Percentiles rank a stretch among this genome's conserved stretches.
phyloP scores from a whole-genome alignment of 1,284 basidiomycete species.

The Fomes fomentarius region DNA sequence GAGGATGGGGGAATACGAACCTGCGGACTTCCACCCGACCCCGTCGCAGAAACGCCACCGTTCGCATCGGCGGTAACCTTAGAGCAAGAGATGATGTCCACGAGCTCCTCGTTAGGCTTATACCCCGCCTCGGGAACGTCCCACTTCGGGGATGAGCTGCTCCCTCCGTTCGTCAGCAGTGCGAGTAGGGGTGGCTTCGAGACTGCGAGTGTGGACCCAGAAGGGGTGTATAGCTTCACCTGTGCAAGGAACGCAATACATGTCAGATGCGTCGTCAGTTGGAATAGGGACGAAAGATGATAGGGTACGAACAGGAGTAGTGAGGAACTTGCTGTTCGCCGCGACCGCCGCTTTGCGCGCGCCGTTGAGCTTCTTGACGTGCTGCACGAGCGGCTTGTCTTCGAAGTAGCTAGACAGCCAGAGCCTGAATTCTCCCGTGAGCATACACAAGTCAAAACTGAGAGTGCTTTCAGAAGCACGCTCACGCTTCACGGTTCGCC shows the following conservation, averaged over 20 bases:
- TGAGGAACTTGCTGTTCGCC: conserved; percentile 51
- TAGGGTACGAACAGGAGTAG: conserved; percentile 45
- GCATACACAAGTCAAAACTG: not conserved
- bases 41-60: conserved; percentile 46
- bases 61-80: conserved; percentile 44
- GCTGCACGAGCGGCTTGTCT: conserved; percentile 52
- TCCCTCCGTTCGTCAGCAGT: conserved; percentile 70
- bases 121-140: conserved; percentile 49
- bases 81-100: conserved; percentile 65
- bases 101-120: conserved; percentile 48
- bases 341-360: conserved; percentile 60
- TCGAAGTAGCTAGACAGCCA: conserved; percentile 58
- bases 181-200: conserved; percentile 70
- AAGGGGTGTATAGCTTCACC: conserved; percentile 46
- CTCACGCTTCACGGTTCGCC: conserved; percentile 65
- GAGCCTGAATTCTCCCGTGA: conserved; percentile 40
- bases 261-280: not conserved
- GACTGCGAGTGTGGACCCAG: conserved; percentile 53
- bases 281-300: not conserved
- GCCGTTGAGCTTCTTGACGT: conserved; percentile 59
- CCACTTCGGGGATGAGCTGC: conserved; percentile 43
- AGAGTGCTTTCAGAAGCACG: conserved; percentile 1
- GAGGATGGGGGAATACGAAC: conserved; percentile 29
- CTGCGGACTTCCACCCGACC: conserved; percentile 44
- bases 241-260: conserved; percentile 26